These are phyloP conservation scores for Saturnispora silvae DNA, from an alignment of 805 yeast species.

Conservation along the genomic window DNA sequence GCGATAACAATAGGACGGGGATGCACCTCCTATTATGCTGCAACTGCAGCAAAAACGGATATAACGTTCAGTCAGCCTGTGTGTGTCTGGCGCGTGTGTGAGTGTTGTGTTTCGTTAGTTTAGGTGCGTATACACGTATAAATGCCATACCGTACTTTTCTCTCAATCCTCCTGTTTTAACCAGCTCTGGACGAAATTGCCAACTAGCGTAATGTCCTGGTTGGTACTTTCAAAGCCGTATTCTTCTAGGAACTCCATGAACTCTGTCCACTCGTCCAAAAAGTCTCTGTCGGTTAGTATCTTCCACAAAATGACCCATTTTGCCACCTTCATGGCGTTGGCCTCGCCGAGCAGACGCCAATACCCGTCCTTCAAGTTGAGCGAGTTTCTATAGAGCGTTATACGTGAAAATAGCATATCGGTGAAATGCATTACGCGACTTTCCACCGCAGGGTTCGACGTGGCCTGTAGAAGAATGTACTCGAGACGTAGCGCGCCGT, in stretches of 20 bases:
- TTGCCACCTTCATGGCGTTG: conserved; percentile 3
- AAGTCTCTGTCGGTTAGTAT: conserved; percentile 7
- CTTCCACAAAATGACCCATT: conserved; percentile 5
- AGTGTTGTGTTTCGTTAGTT: neutral
- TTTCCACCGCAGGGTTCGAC: conserved; percentile 4
- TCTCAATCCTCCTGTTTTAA: too few relatives aligned
- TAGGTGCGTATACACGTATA: neutral
- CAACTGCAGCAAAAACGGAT: too few relatives aligned
- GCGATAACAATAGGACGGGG: too few relatives aligned
- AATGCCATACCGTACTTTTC: neutral
- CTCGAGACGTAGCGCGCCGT: conserved; percentile 10
- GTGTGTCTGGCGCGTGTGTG: too few relatives aligned
- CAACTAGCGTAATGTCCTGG: conserved; percentile 9
- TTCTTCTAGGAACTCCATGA: conserved; percentile 7
- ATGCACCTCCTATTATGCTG: too few relatives aligned
- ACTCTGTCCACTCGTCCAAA: conserved; percentile 6
- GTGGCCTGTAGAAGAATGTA: conserved; percentile 10
- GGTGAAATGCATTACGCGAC: conserved; percentile 2
- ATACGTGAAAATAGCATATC: neutral
- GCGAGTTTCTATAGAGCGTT: neutral
- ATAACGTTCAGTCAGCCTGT: too few relatives aligned
- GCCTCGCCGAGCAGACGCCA: conserved; percentile 3
- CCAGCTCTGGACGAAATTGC: conserved; percentile 9
- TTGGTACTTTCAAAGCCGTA: conserved; percentile 5
- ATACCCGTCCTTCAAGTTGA: neutral